Evolutionary conservation across 768 basidiomycete species (phyloP), one percentile per base, ranked within the genome.

Genomic region (Cystofilobasidium ferigula): DNA sequence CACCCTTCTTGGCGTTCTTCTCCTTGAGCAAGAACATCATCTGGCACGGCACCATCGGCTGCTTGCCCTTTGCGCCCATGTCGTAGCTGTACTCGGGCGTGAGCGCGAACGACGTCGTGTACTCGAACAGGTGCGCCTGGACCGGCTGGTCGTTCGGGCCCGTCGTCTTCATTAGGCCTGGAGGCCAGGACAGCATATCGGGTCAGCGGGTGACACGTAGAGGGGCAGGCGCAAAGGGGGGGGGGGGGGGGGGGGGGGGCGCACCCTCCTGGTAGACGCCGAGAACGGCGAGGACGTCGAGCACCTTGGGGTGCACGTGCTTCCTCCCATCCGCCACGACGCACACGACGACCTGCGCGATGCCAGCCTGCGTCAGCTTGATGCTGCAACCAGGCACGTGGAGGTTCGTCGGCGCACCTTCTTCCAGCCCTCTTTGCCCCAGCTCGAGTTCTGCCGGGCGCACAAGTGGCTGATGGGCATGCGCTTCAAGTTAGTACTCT

Each of bases 371-470:
- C 4, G 20, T 28, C 24, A 42, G 18, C 4, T 26, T 9, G 34
- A 38, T 4, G 26, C 20, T 20, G 51, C 10, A 43, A n/a, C 63
- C 34, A 22, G 43, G 3, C 9, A 57, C 32, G 72, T 20, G 14
- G 32, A 34, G 14, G 42, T 6, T 24, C 7, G 35, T 4, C 18
- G 12, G 14, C 53, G 22, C 5, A 72, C 72, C 75, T 89, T 89
- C 78, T 89, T 86, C 88, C 88, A 91, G 20, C 88, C 88, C 57
- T 90, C 85, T 3, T 84, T 76, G 22, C 88, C 88, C 88, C 88
- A 91, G 34, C 64, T 72, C 22, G 86, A 88, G 48, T 81, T 69
- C 45, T 53, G 36, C 34, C 68, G 61, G 13, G 71, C 68, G 62
- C 73, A 73, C 36, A 74, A 61, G 38, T 73, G 69, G 10, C 85